phyloP scores from a whole-genome alignment of 495 filamentous ascomycete species.

The Hypoxylon lienhwacheense region DNA sequence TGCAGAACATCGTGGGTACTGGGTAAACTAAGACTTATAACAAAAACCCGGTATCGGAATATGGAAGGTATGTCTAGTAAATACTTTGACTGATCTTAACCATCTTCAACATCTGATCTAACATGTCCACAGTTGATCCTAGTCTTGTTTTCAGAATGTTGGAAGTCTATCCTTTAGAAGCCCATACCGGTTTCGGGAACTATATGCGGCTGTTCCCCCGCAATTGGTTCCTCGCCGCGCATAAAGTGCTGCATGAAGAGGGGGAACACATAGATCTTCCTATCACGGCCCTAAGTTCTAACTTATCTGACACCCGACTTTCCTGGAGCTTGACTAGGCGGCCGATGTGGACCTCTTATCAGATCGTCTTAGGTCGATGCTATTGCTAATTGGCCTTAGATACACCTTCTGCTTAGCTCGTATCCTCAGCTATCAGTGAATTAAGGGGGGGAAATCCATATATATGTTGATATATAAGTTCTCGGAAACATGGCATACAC shows the following conservation, averaged over 20 bases:
- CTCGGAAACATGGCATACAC: conserved; percentile 3
- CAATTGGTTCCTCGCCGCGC: conserved; percentile 18
- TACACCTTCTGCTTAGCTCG: conserved; percentile 22
- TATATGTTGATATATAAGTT: conserved; percentile 12
- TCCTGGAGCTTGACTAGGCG: conserved; percentile 12
- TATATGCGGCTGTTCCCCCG: conserved; percentile 36
- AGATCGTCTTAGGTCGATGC: conserved; percentile 20
- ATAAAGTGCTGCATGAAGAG: conserved; percentile 18
- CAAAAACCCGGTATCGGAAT: conserved; percentile 32
- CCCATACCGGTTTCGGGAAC: conserved; percentile 37
- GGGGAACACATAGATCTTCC: conserved; percentile 27
- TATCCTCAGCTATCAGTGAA: conserved; percentile 6
- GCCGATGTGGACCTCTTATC: conserved; percentile 27
- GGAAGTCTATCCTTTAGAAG: conserved; percentile 1
- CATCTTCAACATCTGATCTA: conserved; percentile 11
- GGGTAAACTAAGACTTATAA: background rate
- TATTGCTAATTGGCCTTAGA: conserved; percentile 33
- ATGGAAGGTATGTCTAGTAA: conserved; percentile 1
- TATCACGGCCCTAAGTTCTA: conserved; percentile 15
- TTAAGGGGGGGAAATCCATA: background rate
- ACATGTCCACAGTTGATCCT: too few species aligned
- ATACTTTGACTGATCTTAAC: conserved; percentile 3
- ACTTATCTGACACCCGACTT: conserved; percentile 27
- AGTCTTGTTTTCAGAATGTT: conserved; percentile 14
- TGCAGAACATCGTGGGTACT: background rate